Conservation (phyloP, 345 rosid genomes). For the Pistacia vera region DNA sequence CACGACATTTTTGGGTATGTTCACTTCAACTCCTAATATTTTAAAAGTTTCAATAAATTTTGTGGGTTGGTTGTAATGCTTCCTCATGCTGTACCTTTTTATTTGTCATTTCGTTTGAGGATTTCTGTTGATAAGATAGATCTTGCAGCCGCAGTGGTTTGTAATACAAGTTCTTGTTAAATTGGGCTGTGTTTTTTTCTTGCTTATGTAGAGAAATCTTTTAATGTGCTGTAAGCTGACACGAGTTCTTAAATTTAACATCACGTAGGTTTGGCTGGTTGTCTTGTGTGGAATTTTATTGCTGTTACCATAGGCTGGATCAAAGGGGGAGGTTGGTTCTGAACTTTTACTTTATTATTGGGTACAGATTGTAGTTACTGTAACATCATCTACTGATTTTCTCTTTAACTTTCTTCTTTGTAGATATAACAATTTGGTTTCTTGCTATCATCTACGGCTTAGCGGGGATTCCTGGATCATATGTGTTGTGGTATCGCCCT, state of each 20-base stretch:
- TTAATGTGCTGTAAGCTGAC: slow-evolving; percentile 5
- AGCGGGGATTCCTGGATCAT: slow-evolving; percentile 90
- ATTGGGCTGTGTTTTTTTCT: not conserved
- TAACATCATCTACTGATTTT: slow-evolving; percentile 5
- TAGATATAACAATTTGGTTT: slow-evolving; percentile 94
- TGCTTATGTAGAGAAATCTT: not conserved
- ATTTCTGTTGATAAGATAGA: slow-evolving; percentile 1
- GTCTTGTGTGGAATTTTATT: slow-evolving; percentile 87
- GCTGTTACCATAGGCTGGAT: slow-evolving; percentile 92
- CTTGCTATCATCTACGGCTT: slow-evolving; percentile 90
- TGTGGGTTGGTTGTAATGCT: not conserved
- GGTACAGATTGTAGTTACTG: slow-evolving; percentile 5
- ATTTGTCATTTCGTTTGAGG: not conserved
- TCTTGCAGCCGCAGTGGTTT: slow-evolving; percentile 1
- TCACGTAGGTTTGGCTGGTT: slow-evolving; percentile 68
- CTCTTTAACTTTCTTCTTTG: slow-evolving; percentile 24
- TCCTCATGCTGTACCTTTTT: not conserved
- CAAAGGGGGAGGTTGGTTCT: slow-evolving; percentile 77
- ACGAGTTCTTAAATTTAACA: slow-evolving; percentile 10
- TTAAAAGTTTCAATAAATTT: not conserved
- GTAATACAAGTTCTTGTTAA: not conserved
- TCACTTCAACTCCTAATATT: slow-evolving; percentile 6
- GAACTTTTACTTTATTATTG: slow-evolving; percentile 6
- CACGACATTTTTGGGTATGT: slow-evolving; percentile 84
- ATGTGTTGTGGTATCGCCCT: slow-evolving; percentile 92